These are phyloP conservation scores for Quercus variabilis DNA, from an alignment of 306 rosid genomes.

Conservation along the genomic window DNA sequence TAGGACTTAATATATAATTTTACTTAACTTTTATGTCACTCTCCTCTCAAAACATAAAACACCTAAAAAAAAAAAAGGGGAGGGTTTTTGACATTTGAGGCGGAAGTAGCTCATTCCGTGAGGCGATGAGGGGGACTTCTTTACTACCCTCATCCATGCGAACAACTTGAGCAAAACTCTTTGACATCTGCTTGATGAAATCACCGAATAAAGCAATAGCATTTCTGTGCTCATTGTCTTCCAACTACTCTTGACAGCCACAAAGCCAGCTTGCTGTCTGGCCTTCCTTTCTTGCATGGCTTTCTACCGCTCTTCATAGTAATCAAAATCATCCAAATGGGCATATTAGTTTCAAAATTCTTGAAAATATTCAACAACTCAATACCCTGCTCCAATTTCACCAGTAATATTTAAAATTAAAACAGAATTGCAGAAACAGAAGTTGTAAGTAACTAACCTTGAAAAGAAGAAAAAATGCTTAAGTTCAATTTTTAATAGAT, in stretches of 20 bases:
- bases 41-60: too few species aligned
- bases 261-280: constrained; percentile 53
- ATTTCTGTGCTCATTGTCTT: constrained; percentile 55
- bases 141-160: constrained; percentile 59
- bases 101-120: constrained; percentile 36
- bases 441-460: background rate
- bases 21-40: too few species aligned
- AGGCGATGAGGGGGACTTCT: constrained; percentile 19
- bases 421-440: background rate
- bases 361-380: constrained; percentile 72
- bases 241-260: constrained; percentile 50
- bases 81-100: constrained; percentile 22
- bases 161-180: constrained; percentile 78
- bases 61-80: too few species aligned
- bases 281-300: constrained; percentile 79
- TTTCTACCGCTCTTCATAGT: constrained; percentile 76
- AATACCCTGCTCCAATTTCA: constrained; percentile 66
- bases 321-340: constrained; percentile 81
- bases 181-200: constrained; percentile 73
- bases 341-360: constrained; percentile 59
- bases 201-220: constrained; percentile 36
- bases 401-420: constrained; percentile 42
- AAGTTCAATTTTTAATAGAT: background rate
- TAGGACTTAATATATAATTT: too few species aligned
- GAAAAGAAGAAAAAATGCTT: background rate